Evolutionary conservation across 257 asterid genomes (phyloP), one percentile per base, ranked within the genome.

Genomic region (Petrea volubilis): DNA sequence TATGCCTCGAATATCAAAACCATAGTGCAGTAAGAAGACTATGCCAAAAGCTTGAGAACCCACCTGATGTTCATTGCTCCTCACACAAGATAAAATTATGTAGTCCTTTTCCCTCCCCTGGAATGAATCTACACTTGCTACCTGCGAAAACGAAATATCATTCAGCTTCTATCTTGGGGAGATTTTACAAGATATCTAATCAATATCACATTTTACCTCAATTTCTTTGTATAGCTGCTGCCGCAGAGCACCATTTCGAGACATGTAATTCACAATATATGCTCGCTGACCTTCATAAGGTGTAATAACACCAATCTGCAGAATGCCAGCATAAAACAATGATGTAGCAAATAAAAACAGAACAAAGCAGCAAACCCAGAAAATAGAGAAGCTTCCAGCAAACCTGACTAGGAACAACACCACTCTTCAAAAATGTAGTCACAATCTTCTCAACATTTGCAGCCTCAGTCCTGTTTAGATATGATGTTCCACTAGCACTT

Each of bases 271-370:
- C 56, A 95, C 97, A 70, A 95, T 92, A 76, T 95, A 95, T 55
- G 99, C 99, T 73, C 99, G 86, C 77, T 95, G 99, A 38, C 99
- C 98, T 85, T 95, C 98, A 67, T 95, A 95, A 49, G 99, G 99
- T 38, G 98, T 95, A 75, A 95, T 95, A 60, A 95, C 98, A 77
- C 99, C 99, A 73, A 95, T 95, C 97, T 95, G 83, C 29, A 58
- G 68, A 68, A 70, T 9, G 24, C 24, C 50, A 70, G 41, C 41
- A 52, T n/a, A 73, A 1, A 64, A 64, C 4, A 55, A 70, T 46
- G 70, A 78, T 28, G 17, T 40, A 14, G 36, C 53, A 28, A 74
- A 7, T 43, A 62, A 64, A 75, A 55, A 47, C 20, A 71, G 63
- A 51, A 44, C 34, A 33, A 44, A 29, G 34, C 31, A 82, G 31